Evolutionary conservation across 768 basidiomycete species (phyloP).

Genomic region (Lactarius pseudohatsudake): DNA sequence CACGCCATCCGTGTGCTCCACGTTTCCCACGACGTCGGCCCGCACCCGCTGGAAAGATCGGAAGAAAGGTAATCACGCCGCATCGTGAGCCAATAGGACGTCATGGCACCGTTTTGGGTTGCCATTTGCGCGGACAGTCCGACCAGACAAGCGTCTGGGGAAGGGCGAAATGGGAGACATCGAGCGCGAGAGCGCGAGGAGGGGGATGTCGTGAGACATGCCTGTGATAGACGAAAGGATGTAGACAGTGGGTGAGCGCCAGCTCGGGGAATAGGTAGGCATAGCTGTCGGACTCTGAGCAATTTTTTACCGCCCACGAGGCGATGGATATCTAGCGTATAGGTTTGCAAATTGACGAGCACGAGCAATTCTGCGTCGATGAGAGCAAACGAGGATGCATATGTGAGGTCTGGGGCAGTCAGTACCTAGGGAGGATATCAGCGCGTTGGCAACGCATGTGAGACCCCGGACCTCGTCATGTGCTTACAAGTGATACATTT

Average conservation of each 20-base stretch:
- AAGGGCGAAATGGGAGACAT: slow-evolving; percentile 22
- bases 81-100: slow-evolving; percentile 18
- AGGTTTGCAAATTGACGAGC: slow-evolving; percentile 18
- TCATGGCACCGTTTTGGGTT: background rate
- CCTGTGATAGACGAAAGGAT: slow-evolving; percentile 8
- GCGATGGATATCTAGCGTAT: slow-evolving; percentile 18
- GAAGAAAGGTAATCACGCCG: slow-evolving; percentile 18
- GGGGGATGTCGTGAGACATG: slow-evolving; percentile 1
- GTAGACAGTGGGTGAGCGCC: background rate
- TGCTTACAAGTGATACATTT: slow-evolving; percentile 9
- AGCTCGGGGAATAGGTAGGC: slow-evolving; percentile 12
- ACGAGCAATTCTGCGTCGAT: slow-evolving; percentile 11
- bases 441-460: background rate
- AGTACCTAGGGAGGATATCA: slow-evolving; percentile 6
- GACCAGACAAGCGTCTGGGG: slow-evolving; percentile 17
- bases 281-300: slow-evolving; percentile 10
- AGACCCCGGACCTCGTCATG: background rate
- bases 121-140: slow-evolving; percentile 10
- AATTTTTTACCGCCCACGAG: slow-evolving; percentile 4
- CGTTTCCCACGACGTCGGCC: slow-evolving; percentile 15
- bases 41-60: background rate
- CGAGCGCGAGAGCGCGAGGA: slow-evolving; percentile 2
- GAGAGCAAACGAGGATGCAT: slow-evolving; percentile 24
- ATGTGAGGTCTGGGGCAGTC: slow-evolving; percentile 23
- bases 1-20: slow-evolving; percentile 13